A percentile compares a stretch with the other conserved stretches of the same genome.
Evolutionary conservation across 495 filamentous ascomycete species (phyloP).

Genomic region (Penicillium tannophilum): DNA sequence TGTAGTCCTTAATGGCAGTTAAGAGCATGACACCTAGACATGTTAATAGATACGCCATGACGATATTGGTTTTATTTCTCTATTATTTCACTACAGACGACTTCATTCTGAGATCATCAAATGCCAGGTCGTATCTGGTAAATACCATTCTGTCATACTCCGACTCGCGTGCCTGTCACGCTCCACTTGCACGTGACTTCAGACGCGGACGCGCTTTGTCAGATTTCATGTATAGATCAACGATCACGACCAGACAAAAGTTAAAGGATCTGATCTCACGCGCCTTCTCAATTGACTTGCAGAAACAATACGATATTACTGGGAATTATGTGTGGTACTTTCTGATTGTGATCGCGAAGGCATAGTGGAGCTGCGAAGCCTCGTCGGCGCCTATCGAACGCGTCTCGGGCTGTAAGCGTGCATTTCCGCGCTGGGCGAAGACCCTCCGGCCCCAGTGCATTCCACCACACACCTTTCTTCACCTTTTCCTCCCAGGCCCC

Average conservation of each 20-base stretch:
- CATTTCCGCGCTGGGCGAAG: conserved; percentile 49
- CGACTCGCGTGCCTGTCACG: conserved; percentile 28
- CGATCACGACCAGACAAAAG: not conserved
- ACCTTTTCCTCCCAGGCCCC: conserved; percentile 38
- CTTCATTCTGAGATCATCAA: not conserved
- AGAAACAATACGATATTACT: not conserved
- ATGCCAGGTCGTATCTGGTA: not conserved
- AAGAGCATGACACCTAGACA: no score
- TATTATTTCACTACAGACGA: no score
- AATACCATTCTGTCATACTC: conserved; percentile 18
- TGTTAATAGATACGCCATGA: no score
- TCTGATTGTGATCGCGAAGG: conserved; percentile 14
- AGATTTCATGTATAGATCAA: conserved; percentile 18
- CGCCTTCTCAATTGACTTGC: not conserved
- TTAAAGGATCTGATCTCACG: not conserved
- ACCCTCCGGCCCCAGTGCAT: conserved; percentile 41
- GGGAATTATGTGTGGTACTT: not conserved
- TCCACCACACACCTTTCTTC: conserved; percentile 40
- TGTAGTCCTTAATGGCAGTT: no score
- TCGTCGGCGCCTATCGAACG: conserved; percentile 51
- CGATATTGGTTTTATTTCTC: no score
- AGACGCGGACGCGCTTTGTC: conserved; percentile 33
- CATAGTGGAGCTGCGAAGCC: conserved; percentile 44
- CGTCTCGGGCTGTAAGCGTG: conserved; percentile 52
- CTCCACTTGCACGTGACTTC: conserved; percentile 30